Evolutionary conservation across 2,329 filamentous ascomycete species (phyloP), one percentile per base, ranked within the genome.

Genomic region (Colletotrichum karsti): DNA sequence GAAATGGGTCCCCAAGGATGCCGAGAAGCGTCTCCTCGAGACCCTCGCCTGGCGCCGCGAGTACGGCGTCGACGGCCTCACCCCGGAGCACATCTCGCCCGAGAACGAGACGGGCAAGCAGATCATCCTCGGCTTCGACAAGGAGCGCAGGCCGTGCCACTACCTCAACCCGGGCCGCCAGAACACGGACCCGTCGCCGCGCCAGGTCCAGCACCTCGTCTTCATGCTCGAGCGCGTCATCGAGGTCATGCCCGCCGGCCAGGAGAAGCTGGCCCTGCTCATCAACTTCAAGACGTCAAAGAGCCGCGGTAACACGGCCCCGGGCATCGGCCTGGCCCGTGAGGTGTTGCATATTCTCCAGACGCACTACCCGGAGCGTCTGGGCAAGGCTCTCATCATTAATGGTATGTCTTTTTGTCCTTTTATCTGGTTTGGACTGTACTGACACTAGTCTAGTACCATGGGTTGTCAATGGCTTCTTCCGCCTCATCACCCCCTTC

Each of bases 51-150:
- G 96, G 96, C 90, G 96, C 51, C 88, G 95, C 63, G 94, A 97
- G 76, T 99, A 97, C 76, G 94, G 94, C 53, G 85, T 97, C 64
- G 89, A 93, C 69, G 90, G 88, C 59, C 88, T 94, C 75, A 95
- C 93, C 0, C 85, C 92, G 9, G 95, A 98, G 8, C 92, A 97
- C 81, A 95, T 98, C 75, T 94, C 92, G 1, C 90, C 93, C 12
- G 96, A 99, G 84, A 97, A 98, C 79, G 94, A 95, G 83, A 98
- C 95, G 9, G 96, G 96, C 72, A 99, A 99, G 85, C 95, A 98
- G 80, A 87, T 97, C 65, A 86, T 97, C 65, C 80, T 96, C 20
- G 96, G 96, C 44, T 99, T 90, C 80, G 96, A 99, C 82, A 93
- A 91, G 67, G 84, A 93, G 69, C 92, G 88, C 55, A 87, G 95